A percentile compares a stretch with the other conserved stretches of the same genome.
Conservation (phyloP, 768 basidiomycete species). For the Phlebiopsis flavidoalba region DNA sequence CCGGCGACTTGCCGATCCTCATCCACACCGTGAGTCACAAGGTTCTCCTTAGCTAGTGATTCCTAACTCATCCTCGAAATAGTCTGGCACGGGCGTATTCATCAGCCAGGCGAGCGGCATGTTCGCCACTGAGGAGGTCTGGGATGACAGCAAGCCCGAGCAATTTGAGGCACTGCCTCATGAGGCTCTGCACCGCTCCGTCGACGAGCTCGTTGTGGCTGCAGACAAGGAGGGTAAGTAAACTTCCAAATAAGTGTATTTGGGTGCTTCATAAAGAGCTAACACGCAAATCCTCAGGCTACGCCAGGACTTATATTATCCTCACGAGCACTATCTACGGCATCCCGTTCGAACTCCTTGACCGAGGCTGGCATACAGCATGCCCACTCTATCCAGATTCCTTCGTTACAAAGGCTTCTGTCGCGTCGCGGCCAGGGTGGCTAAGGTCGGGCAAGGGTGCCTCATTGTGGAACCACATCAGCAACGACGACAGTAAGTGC, state of each 20-base stretch:
- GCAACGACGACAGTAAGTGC: constrained; percentile 45
- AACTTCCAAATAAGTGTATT: background rate
- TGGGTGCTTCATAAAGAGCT: constrained; percentile 33
- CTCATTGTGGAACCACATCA: constrained; percentile 56
- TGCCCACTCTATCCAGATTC: constrained; percentile 46
- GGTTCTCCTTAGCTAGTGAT: background rate
- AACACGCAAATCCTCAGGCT: constrained; percentile 39
- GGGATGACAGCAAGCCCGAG: constrained; percentile 42
- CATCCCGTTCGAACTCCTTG: constrained; percentile 38
- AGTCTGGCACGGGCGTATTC: constrained; percentile 29
- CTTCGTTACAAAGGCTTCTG: constrained; percentile 35
- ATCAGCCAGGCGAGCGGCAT: constrained; percentile 33
- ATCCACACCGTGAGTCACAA: constrained; percentile 43
- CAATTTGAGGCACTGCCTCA: constrained; percentile 38
- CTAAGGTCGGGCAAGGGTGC: constrained; percentile 49
- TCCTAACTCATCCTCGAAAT: background rate
- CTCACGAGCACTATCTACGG: constrained; percentile 57
- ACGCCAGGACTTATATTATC: constrained; percentile 46
- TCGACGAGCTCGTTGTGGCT: constrained; percentile 41
- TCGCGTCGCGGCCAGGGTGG: constrained; percentile 41
- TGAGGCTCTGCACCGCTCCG: constrained; percentile 41
- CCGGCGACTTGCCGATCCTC: constrained; percentile 38
- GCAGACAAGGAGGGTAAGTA: constrained; percentile 41
- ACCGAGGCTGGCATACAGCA: constrained; percentile 49
- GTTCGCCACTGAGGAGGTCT: constrained; percentile 31